These are phyloP conservation scores for Delphinella strobiligena DNA, from an alignment of 2,329 filamentous ascomycete species.

Conservation along the genomic window DNA sequence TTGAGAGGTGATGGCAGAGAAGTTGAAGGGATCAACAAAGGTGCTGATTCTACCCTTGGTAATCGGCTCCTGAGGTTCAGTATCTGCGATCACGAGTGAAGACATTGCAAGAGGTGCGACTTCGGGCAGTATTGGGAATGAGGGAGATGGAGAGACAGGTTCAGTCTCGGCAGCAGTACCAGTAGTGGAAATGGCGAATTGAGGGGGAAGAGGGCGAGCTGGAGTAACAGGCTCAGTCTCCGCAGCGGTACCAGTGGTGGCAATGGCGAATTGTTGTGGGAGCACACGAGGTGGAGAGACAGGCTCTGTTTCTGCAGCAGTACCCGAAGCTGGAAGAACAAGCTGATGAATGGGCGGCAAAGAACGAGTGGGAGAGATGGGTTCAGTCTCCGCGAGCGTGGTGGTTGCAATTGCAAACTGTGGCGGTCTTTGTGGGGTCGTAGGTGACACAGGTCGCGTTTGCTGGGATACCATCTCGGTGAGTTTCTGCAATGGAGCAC, in stretches of 20 bases:
- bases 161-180: no score
- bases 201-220: no score
- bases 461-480: conserved; percentile 1
- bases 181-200: no score
- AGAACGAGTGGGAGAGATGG: background rate
- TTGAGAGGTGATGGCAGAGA: conserved; percentile 32
- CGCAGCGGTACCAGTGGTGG: no score
- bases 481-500: background rate
- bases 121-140: no score
- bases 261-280: no score
- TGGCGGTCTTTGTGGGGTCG: background rate
- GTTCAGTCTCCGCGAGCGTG: background rate
- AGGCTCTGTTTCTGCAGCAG: background rate
- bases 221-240: background rate
- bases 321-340: background rate
- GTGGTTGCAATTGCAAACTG: background rate
- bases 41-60: conserved; percentile 1
- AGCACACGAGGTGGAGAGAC: conserved; percentile 1
- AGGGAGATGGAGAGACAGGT: background rate
- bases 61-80: background rate
- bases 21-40: no score
- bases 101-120: background rate
- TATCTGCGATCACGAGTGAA: background rate
- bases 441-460: background rate
- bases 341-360: background rate